Base-by-base conservation (phyloP, 176 grass and related monocot species). In the Ananas comosus region DNA sequence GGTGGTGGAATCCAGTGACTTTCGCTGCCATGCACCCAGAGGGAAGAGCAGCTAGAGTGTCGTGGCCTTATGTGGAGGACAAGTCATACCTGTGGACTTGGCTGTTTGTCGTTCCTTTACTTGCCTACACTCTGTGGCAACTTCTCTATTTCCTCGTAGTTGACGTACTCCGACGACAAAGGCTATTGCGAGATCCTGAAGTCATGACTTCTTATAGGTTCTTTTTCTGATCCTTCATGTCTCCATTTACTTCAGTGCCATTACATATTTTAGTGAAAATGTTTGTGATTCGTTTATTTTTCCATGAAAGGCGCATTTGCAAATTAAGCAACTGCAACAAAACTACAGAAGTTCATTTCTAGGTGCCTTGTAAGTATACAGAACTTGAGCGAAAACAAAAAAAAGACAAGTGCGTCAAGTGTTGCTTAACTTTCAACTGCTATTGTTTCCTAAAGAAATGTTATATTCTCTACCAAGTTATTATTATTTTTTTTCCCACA, bases 161-260 rank as follows among this genome's bases (percentile, higher is more conserved):
- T 48, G 77, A 97, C 59, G 89, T 97, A 48, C 77, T 97, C n/a
- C 86, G 94, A 3, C 76, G 86, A 64, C 94, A 97, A 56, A 81
- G 94, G 53, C 72, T 97, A 29, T 78, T 97, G 72, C 88, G 27
- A 51, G 94, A 97, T 51, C 94, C 94, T 33, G 94, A 97, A 85
- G 89, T 97, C 72, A 97, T 97, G 94, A 97, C 94, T 72, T 97
- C 94, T 69, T 96, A 96, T 75, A 95, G 91, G 91, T 95, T 80
- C 4, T 11, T 70, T 53, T 76, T 52, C 64, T 25, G 70, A 57
- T 6, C 51, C 61, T 87, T 72, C 24, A 50, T 47, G 50, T 50
- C 21, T 10, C 47, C 9, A 42, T 58, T 75, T 70, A 29, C 66
- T 75, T 75, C n/a, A 70, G 63, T 21, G 53, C 8, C 21, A 7